Evolutionary conservation across 2,329 filamentous ascomycete genomes (phyloP).

Genomic region (Colletotrichum noveboracense): DNA sequence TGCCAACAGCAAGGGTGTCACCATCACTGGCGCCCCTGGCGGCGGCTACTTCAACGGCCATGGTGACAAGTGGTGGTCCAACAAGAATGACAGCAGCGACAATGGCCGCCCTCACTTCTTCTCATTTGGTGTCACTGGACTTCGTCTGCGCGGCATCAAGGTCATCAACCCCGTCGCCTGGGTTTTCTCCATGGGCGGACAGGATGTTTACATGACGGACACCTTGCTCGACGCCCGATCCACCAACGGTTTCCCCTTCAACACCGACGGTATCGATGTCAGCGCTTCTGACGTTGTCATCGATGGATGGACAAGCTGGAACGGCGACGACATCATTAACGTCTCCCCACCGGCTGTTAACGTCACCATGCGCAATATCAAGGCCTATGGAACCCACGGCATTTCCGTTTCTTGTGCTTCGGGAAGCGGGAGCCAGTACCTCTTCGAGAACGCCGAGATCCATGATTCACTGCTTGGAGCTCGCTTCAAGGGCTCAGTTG

Average conservation of each 20-base stretch:
- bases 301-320: not conserved
- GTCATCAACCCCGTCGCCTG: conserved; percentile 5
- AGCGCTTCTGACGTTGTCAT: not conserved
- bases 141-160: not conserved
- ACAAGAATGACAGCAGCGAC: not conserved
- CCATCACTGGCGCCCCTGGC: not conserved
- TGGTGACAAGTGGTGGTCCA: conserved; percentile 11
- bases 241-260: not conserved
- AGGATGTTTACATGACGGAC: conserved; percentile 12
- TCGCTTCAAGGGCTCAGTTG: conserved; percentile 8
- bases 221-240: conserved; percentile 2
- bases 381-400: not conserved
- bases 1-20: conserved; percentile 8
- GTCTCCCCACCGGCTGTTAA: conserved; percentile 1
- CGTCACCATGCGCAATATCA: conserved; percentile 9
- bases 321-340: conserved; percentile 12
- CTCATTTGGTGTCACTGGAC: not conserved
- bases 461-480: not conserved
- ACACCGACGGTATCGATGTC: conserved; percentile 5
- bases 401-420: not conserved
- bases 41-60: conserved; percentile 1
- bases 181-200: not conserved
- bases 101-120: conserved; percentile 7
- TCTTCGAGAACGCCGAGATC: conserved; percentile 4
- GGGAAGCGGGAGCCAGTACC: not conserved